These are phyloP conservation scores for Raddia distichophylla DNA, from an alignment of 176 grass and related monocot genomes.

Conservation along the genomic window DNA sequence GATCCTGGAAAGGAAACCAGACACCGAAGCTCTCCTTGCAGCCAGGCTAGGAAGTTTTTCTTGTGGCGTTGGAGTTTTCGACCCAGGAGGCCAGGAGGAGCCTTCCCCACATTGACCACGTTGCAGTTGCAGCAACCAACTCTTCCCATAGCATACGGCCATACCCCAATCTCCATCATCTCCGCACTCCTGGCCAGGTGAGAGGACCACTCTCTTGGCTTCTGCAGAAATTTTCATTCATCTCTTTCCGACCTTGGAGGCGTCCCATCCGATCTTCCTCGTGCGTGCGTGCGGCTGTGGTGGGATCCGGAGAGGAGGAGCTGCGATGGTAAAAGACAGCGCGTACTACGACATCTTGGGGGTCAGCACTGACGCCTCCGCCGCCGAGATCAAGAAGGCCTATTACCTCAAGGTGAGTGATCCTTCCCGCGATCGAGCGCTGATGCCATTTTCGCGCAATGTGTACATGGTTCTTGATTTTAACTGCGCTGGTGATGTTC, in stretches of 20 bases:
- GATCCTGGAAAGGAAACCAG: background rate
- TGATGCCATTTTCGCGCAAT: background rate
- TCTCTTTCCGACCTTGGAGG: constrained; percentile 14
- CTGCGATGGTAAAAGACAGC: constrained; percentile 66
- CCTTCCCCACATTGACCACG: constrained; percentile 41
- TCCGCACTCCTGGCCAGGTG: background rate
- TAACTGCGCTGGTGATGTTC: background rate
- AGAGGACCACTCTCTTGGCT: background rate
- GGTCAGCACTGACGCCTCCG: constrained; percentile 74
- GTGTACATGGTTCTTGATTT: background rate
- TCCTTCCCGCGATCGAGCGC: background rate
- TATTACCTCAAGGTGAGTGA: constrained; percentile 81
- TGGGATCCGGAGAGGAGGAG: constrained; percentile 1
- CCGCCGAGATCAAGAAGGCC: constrained; percentile 92
- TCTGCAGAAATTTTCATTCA: background rate
- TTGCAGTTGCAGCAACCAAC: constrained; percentile 29
- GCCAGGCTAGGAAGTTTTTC: background rate
- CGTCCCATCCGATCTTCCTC: background rate
- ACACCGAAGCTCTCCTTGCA: background rate
- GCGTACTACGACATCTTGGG: constrained; percentile 79
- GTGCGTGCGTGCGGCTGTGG: background rate
- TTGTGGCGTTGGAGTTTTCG: background rate
- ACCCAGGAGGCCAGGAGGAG: background rate
- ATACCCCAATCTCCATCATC: background rate
- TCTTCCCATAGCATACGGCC: too few species aligned